Evolutionary conservation across 768 basidiomycete species (phyloP).

Genomic region (Crucibulum laeve): DNA sequence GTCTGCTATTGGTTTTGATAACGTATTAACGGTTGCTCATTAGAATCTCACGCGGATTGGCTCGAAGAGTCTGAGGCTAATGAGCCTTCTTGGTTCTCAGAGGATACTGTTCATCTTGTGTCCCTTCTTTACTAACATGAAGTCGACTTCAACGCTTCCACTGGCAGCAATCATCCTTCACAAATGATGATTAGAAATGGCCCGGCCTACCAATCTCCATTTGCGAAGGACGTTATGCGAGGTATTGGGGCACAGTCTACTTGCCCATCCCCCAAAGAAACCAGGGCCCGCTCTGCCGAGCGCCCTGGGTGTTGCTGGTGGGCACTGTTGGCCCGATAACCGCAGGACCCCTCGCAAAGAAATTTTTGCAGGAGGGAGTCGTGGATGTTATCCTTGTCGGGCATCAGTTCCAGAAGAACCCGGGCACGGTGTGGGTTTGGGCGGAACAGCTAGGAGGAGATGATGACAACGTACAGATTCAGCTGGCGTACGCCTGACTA

Average conservation of each 20-base stretch:
- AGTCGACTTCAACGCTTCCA: slow-evolving; percentile 73
- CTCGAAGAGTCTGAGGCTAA: slow-evolving; percentile 52
- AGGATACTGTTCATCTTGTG: slow-evolving; percentile 63
- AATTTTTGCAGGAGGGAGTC: slow-evolving; percentile 48
- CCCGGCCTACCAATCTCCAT: slow-evolving; percentile 50
- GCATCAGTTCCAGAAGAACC: slow-evolving; percentile 57
- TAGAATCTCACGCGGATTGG: slow-evolving; percentile 72
- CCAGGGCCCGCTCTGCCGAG: no score
- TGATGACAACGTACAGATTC: no score
- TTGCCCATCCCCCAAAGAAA: no score
- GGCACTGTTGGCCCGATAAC: slow-evolving; percentile 52
- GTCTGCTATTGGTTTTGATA: neutral
- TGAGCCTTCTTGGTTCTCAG: slow-evolving; percentile 61
- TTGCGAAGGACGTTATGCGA: slow-evolving; percentile 49
- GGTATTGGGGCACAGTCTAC: no score
- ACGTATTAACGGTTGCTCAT: neutral
- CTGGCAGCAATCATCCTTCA: slow-evolving; percentile 50
- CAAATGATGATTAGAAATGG: slow-evolving; percentile 34
- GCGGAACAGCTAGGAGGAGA: slow-evolving; percentile 52
- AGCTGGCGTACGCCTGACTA: no score
- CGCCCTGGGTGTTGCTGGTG: no score
- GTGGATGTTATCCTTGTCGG: slow-evolving; percentile 58
- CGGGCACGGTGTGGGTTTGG: slow-evolving; percentile 44
- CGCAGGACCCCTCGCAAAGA: slow-evolving; percentile 48
- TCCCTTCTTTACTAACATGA: slow-evolving; percentile 56